A percentile compares a stretch with the other conserved stretches of the same genome.
Evolutionary conservation across 2,329 filamentous ascomycete genomes (phyloP).

Genomic region (Coniochaeta pulveracea): DNA sequence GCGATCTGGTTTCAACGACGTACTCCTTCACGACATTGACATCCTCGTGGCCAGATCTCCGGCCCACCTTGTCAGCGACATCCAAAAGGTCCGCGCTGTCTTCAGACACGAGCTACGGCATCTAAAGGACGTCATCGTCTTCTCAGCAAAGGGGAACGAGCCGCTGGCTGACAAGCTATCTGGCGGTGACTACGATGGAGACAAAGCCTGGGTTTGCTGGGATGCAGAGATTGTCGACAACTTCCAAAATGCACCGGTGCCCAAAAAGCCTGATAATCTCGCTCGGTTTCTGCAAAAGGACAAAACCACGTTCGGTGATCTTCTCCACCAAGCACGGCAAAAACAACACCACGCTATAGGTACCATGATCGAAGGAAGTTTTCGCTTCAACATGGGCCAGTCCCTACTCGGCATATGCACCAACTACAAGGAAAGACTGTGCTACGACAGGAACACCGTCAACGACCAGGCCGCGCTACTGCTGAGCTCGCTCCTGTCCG

Average conservation of each 20-base stretch:
- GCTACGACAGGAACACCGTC: conserved; percentile 46
- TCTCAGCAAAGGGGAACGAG: conserved; percentile 48
- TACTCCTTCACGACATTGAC: conserved; percentile 42
- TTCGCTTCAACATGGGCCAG: conserved; percentile 46
- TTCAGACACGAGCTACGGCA: conserved; percentile 49
- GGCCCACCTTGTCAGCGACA: conserved; percentile 58
- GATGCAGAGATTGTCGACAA: conserved; percentile 51
- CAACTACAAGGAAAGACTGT: conserved; percentile 48
- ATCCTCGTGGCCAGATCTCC: conserved; percentile 60
- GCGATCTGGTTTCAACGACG: conserved; percentile 38
- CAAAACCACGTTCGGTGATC: conserved; percentile 30
- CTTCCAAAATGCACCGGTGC: conserved; percentile 51
- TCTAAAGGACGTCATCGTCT: conserved; percentile 71
- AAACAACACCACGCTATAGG: conserved; percentile 17
- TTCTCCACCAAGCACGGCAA: conserved; percentile 20
- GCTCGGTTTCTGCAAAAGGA: conserved; percentile 38
- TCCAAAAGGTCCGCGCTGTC: conserved; percentile 55
- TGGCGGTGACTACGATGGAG: conserved; percentile 74
- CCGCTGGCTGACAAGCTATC: conserved; percentile 62
- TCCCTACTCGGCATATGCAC: conserved; percentile 54
- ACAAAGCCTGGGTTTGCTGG: conserved; percentile 70
- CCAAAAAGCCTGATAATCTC: conserved; percentile 30
- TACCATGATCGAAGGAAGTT: conserved; percentile 38
- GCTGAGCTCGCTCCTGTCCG: conserved; percentile 39
- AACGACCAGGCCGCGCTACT: conserved; percentile 27